Evolutionary conservation across 2,329 filamentous ascomycete genomes (phyloP), one percentile per base, ranked within the genome.

Genomic region (Cladosporium sp.): DNA sequence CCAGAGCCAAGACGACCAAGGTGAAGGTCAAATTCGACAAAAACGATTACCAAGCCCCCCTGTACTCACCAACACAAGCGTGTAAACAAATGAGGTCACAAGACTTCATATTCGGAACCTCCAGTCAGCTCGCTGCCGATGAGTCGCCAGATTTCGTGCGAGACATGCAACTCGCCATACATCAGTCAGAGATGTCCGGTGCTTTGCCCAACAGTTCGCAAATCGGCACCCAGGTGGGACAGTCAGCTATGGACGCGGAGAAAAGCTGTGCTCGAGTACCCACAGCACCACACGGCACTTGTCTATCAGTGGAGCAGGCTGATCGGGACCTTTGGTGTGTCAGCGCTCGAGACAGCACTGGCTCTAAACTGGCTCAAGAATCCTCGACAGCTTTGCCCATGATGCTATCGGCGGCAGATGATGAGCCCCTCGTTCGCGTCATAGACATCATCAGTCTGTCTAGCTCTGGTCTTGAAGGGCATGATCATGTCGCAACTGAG

Each of bases 81-180:
- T 77, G 89, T 51, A 85, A 85, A 61, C 84, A 89, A 69, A 85
- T 90, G 16, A 82, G 85, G 3, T 81, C 85, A 1, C 92, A 95
- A 74, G 87, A 93, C 66, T 91, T 93, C 73, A 79, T 96, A 0
- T 96, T 96, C 77, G 92, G 92, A 1, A 95, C 92, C 0, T 93
- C 90, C 1, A 96, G 92, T 75, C 92, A 96, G 75, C 79, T 96
- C 26, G 89, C 89, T 16, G 80, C 84, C 63, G 90, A 92, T 65
- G 87, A 92, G 39, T 91, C 90, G 0, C 90, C 90, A 0, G 85
- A 84, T 0, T 84, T 88, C 26, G 76, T 91, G 18, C 83, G 84
- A 32, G 85, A 90, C 54, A 76, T 91, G 23, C 87, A 91, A 62
- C 74, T 81, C 62, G 88, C 88, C 1, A 84, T 91, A 68, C 83